Percentiles rank a stretch among this genome's conserved stretches.
Conservation (phyloP, 345 rosid species). For the Psidium friedrichsthalianum region DNA sequence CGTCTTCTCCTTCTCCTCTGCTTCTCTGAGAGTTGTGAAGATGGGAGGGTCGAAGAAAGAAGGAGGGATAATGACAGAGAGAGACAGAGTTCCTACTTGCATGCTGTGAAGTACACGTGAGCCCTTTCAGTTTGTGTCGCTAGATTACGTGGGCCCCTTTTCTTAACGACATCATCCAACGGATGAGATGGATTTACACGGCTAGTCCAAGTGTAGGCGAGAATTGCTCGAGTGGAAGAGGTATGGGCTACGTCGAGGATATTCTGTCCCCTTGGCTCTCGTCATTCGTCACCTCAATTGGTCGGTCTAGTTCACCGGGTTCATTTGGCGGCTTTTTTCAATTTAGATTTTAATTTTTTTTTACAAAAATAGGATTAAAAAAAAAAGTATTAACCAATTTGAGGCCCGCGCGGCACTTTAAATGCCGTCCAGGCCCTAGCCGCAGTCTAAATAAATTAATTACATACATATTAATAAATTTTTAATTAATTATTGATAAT, state of each 20-base stretch:
- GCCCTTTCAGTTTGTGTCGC: not conserved
- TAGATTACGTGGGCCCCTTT: not conserved
- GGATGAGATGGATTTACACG: not conserved
- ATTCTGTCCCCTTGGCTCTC: slow-evolving; percentile 11
- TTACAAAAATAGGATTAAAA: too few species aligned
- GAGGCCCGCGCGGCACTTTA: too few species aligned
- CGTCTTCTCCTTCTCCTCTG: not conserved
- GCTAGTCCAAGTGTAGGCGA: not conserved
- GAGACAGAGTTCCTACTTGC: not conserved
- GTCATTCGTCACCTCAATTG: not conserved
- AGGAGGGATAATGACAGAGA: not conserved
- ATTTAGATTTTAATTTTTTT: too few species aligned
- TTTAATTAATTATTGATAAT: too few species aligned
- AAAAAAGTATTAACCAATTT: too few species aligned
- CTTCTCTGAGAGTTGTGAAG: not conserved
- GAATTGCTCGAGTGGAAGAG: slow-evolving; percentile 26
- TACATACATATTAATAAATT: too few species aligned
- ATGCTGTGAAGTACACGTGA: not conserved
- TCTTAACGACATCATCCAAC: fast-evolving
- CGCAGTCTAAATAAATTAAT: too few species aligned
- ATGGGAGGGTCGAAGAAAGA: not conserved
- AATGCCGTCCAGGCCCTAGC: too few species aligned
- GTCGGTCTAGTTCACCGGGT: not conserved
- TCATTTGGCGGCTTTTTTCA: too few species aligned
- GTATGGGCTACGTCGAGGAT: slow-evolving; percentile 30